Conservation (phyloP, 441 rosid species). For the Metrosideros polymorpha region DNA sequence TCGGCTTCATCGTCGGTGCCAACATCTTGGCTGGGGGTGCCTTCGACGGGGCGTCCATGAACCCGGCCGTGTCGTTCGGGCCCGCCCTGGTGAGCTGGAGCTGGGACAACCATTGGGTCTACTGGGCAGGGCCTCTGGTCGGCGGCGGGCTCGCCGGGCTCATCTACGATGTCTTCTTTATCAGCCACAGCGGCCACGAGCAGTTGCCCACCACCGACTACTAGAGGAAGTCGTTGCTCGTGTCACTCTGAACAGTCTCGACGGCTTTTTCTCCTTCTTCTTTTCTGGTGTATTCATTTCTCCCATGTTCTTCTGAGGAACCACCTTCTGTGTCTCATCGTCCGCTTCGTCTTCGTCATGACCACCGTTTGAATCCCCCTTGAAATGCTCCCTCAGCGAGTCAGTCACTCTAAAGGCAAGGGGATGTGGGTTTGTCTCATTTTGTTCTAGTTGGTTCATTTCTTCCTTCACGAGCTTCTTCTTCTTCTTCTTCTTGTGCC, state of each 20-base stretch:
- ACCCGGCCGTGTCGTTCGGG: slow-evolving; percentile 17
- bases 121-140: slow-evolving; percentile 14
- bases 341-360: neutral
- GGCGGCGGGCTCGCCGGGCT: slow-evolving; percentile 17
- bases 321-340: neutral
- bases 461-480: neutral
- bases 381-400: neutral
- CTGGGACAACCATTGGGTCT: slow-evolving; percentile 16
- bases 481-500: neutral
- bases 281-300: neutral
- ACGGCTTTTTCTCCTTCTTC: neutral
- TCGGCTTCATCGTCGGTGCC: slow-evolving; percentile 15
- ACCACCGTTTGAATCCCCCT: neutral
- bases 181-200: slow-evolving; percentile 9
- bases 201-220: slow-evolving; percentile 8
- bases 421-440: neutral
- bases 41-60: slow-evolving; percentile 15
- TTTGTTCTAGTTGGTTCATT: neutral
- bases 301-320: neutral
- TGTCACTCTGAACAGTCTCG: neutral
- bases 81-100: slow-evolving; percentile 17
- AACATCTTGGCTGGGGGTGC: slow-evolving; percentile 14
- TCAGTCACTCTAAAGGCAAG: neutral
- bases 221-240: neutral
- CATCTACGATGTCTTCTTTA: slow-evolving; percentile 9